phyloP scores from a whole-genome alignment of 2,329 filamentous ascomycete species.

The Arthrobotrys megalospora region DNA sequence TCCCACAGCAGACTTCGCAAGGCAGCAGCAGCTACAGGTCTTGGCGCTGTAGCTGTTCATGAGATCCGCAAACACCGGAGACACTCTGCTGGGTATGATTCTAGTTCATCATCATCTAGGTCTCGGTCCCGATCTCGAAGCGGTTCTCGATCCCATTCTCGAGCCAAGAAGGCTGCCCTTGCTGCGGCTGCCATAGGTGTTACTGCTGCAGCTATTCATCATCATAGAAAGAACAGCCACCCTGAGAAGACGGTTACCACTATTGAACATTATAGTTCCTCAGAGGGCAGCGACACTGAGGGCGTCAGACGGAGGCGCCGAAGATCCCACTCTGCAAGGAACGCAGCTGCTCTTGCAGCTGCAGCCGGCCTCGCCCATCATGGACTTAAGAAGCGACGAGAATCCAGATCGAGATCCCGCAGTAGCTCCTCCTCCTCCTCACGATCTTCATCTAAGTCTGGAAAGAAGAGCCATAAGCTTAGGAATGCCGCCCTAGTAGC shows the following conservation, averaged over 20 bases:
- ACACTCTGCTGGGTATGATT: slow-evolving; percentile 49
- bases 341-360: slow-evolving; percentile 51
- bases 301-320: slow-evolving; percentile 42
- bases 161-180: slow-evolving; percentile 57
- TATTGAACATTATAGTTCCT: slow-evolving; percentile 55
- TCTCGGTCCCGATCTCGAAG: slow-evolving; percentile 49
- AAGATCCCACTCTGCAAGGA: slow-evolving; percentile 46
- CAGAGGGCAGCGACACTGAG: slow-evolving; percentile 55
- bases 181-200: slow-evolving; percentile 56
- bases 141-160: slow-evolving; percentile 47
- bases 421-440: slow-evolving; percentile 54
- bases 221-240: slow-evolving; percentile 39
- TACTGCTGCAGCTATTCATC: slow-evolving; percentile 54
- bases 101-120: slow-evolving; percentile 47
- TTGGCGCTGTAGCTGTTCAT: slow-evolving; percentile 60
- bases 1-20: slow-evolving; percentile 58
- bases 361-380: slow-evolving; percentile 51
- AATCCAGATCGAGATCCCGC: slow-evolving; percentile 50
- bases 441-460: slow-evolving; percentile 20
- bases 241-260: slow-evolving; percentile 43
- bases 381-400: slow-evolving; percentile 51
- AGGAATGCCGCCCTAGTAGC: slow-evolving; percentile 56
- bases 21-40: slow-evolving; percentile 57
- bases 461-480: slow-evolving; percentile 57
- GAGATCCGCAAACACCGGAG: slow-evolving; percentile 56